Evolutionary conservation across 148 eudicot species (phyloP), one percentile per base, ranked within the genome.

Genomic region (Vaccinium myrtillus): DNA sequence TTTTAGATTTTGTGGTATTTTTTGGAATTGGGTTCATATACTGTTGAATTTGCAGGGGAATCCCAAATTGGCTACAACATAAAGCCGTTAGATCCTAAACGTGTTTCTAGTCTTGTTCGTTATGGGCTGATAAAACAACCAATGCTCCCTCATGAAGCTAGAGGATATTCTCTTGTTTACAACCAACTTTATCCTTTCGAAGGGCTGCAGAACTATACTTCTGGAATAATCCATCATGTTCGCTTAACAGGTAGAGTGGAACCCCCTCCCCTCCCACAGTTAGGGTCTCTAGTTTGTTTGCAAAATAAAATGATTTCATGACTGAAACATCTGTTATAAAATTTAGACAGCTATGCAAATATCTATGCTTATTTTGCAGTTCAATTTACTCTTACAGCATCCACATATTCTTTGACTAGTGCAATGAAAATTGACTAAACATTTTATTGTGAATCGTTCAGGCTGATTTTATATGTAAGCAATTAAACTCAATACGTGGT

Each of bases 191-290:
- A 97, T 87, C 98, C 99, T 70, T 95, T 93, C 74, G 88, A 94
- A 91, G 98, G 98, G 67, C 95, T 97, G 78, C 93, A 90, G 91
- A 97, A 97, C 81, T 97, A 97, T 88, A 97, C 99, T 71, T 97
- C 99, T 59, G 99, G 99, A 69, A 95, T 97, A 54, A 95, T 97
- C 55, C 99, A 97, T 87, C 99, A 97, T 84, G 99, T 91, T 65
- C 98, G 92, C 76, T 91, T 97, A 73, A 94, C 94, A 82, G 99
- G 99, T 94, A 89, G 67, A 67, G 13, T 73, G 51, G 5, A 6
- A 6, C 55, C 30, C 3, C 48, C 36, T 73, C 27, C 13, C 27
- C 18, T 30, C 46, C 50, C 49, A 27, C 36, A 82, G 73, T 67
- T 50, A 23, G 77, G 14, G 9, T 67, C n/a, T 48, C 15, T 23